A percentile compares a stretch with the other conserved stretches of the same genome.
Conservation (phyloP, 257 asterid species). For the Capsicum chinense region DNA sequence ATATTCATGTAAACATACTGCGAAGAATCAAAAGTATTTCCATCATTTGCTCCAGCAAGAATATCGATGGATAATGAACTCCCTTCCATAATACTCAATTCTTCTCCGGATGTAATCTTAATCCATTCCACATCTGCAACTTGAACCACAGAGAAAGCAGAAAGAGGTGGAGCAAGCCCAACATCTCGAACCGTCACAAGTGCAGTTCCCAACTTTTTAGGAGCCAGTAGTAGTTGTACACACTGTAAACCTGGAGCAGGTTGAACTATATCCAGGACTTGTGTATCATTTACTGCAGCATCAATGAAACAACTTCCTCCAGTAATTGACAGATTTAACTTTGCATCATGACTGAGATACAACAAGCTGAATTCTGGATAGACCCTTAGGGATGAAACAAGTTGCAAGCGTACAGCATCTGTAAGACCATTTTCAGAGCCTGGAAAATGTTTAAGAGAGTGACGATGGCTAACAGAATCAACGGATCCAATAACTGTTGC, state of each 20-base stretch:
- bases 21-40: constrained; percentile 66
- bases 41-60: constrained; percentile 69
- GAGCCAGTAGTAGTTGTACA: constrained; percentile 72
- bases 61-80: constrained; percentile 54
- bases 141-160: constrained; percentile 70
- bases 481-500: constrained; percentile 55
- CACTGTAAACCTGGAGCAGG: constrained; percentile 54
- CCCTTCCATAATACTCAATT: constrained; percentile 74
- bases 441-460: constrained; percentile 40
- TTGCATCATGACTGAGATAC: constrained; percentile 70
- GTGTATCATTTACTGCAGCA: constrained; percentile 65
- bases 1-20: constrained; percentile 75
- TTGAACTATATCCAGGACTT: constrained; percentile 55
- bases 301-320: constrained; percentile 87
- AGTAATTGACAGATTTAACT: constrained; percentile 69
- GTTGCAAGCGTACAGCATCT: constrained; percentile 77
- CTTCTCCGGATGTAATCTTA: constrained; percentile 65
- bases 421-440: constrained; percentile 51
- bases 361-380: constrained; percentile 72
- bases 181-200: constrained; percentile 74
- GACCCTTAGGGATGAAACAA: constrained; percentile 79
- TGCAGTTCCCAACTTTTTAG: constrained; percentile 74
- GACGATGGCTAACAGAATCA: constrained; percentile 47
- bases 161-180: constrained; percentile 77
- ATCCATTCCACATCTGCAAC: constrained; percentile 95